Evolutionary conservation across 2,329 filamentous ascomycete species (phyloP).

Genomic region (Didymella lethalis): DNA sequence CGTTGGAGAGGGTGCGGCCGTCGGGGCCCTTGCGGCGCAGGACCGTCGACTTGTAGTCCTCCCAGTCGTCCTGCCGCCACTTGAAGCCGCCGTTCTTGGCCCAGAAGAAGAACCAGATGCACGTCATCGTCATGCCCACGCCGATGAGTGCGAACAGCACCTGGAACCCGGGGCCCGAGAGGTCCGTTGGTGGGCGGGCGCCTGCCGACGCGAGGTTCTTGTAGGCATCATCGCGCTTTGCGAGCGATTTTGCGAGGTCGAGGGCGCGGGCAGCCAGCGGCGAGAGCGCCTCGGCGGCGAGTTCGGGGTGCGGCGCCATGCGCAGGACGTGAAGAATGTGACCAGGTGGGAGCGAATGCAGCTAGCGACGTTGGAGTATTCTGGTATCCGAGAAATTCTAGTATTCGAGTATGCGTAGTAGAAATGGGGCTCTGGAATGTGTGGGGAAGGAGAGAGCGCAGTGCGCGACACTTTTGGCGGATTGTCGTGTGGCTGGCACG

Average conservation of each 20-base stretch:
- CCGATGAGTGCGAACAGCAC: constrained; percentile 86
- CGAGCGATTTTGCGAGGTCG: constrained; percentile 40
- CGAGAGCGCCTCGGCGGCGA: constrained; percentile 35
- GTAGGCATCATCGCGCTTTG: constrained; percentile 37
- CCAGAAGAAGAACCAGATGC: constrained; percentile 98
- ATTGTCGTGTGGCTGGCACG: constrained; percentile 16
- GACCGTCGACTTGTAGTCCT: constrained; percentile 97
- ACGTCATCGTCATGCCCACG: constrained; percentile 73
- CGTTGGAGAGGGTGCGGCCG: constrained; percentile 82
- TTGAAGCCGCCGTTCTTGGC: constrained; percentile 94
- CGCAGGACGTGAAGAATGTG: constrained; percentile 18
- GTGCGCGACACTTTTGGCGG: constrained; percentile 12
- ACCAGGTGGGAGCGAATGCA: constrained; percentile 16
- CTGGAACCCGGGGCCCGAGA: constrained; percentile 71
- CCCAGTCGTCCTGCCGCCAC: constrained; percentile 88
- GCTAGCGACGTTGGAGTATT: constrained; percentile 7
- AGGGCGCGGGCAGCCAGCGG: constrained; percentile 30
- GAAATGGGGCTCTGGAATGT: constrained; percentile 19
- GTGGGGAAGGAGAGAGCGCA: constrained; percentile 22
- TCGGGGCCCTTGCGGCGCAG: constrained; percentile 87
- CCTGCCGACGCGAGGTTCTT: constrained; percentile 45
- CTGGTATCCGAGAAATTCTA: too few species aligned
- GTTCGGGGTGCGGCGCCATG: constrained; percentile 45
- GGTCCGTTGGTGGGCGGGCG: constrained; percentile 45
- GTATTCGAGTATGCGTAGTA: not conserved